Percentiles rank a stretch among this genome's conserved stretches.
phyloP scores from a whole-genome alignment of 306 rosid species.

The Fragaria nilgerrensis region DNA sequence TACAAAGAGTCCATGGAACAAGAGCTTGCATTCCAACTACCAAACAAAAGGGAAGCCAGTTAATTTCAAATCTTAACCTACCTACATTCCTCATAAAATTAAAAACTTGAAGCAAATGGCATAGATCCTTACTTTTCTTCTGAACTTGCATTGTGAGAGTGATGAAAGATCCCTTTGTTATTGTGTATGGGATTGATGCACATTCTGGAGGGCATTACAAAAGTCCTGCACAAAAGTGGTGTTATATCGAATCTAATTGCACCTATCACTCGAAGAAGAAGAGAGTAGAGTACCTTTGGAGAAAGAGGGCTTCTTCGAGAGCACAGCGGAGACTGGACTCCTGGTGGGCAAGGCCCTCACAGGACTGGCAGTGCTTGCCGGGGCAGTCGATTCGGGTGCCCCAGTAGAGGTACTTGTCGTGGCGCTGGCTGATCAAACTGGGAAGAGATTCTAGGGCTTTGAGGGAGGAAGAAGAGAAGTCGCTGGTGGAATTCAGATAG shows the following conservation, averaged over 20 bases:
- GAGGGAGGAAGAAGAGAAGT: slow-evolving; percentile 21
- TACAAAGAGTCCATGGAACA: slow-evolving; percentile 90
- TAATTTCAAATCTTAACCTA: background rate
- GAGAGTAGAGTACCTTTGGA: slow-evolving; percentile 35
- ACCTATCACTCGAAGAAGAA: background rate
- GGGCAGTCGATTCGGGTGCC: slow-evolving; percentile 89
- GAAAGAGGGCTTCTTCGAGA: slow-evolving; percentile 84
- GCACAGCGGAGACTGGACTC: slow-evolving; percentile 98
- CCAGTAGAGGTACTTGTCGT: slow-evolving; percentile 75
- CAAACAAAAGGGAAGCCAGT: slow-evolving; percentile 27
- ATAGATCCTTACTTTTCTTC: slow-evolving; percentile 52
- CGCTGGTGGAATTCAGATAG: slow-evolving; percentile 46
- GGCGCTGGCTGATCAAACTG: slow-evolving; percentile 17
- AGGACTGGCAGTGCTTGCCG: slow-evolving; percentile 79
- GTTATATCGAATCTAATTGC: too few relatives aligned
- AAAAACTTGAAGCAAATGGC: slow-evolving; percentile 3
- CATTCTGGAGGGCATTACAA: slow-evolving; percentile 95
- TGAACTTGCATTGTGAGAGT: slow-evolving; percentile 43
- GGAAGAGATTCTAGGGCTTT: slow-evolving; percentile 13
- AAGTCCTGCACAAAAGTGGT: slow-evolving; percentile 52
- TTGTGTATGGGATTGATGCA: slow-evolving; percentile 91
- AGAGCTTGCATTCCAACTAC: slow-evolving; percentile 75
- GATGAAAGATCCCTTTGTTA: slow-evolving; percentile 81
- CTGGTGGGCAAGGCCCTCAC: slow-evolving; percentile 94
- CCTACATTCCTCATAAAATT: background rate